Base-by-base conservation (phyloP, 306 rosid species). In the Erythrophleum fordii region DNA sequence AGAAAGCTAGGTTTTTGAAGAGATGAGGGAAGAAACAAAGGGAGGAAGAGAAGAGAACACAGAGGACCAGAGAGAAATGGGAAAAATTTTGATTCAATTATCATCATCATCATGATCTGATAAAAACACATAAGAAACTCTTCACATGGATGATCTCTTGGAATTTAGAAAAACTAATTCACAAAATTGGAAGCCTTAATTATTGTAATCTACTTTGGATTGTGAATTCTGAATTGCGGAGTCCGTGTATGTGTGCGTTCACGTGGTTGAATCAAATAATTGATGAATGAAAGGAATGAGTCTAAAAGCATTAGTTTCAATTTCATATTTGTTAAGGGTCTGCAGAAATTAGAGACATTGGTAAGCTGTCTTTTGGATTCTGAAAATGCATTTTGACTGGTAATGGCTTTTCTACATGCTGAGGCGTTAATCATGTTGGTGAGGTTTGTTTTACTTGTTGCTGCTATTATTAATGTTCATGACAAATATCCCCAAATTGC, bases 401-500 rank as follows among this genome's bases (percentile, higher is more conserved):
- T 5, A 42, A 26, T 69, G 9, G 22, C 58, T 16, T 45, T 69
- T 69, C 1, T 25, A 45, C 45, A 26, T 13, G 23, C 39, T 69
- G 35, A 8, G 16, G 53, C 14, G 39, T 46, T 44, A 8, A 14
- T 12, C 56, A 14, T 56, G 25, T 45, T 48, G 41, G 56, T 42
- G 53, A 6, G 41, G 25, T 49, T 0, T 20, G 28, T n/a, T 26
- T 23, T 41, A 29, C 25, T 29, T 75, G 14, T 55, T 56, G 22
- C 31, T 37, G 1, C 65, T 52, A 16, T 29, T 16, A 31, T 23
- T 76, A 26, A 74, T 62, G 42, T 59, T 22, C 26, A 28, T 25
- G 31, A 66, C 26, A 58, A 39, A 20, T 16, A 62, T 81, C 26
- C 29, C 61, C 41, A 46, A 73, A 67, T 72, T 81, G 64, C 53